A percentile compares a stretch with the other conserved stretches of the same genome.
phyloP scores from a whole-genome alignment of 2,329 filamentous ascomycete genomes.

The Fusarium sp. region DNA sequence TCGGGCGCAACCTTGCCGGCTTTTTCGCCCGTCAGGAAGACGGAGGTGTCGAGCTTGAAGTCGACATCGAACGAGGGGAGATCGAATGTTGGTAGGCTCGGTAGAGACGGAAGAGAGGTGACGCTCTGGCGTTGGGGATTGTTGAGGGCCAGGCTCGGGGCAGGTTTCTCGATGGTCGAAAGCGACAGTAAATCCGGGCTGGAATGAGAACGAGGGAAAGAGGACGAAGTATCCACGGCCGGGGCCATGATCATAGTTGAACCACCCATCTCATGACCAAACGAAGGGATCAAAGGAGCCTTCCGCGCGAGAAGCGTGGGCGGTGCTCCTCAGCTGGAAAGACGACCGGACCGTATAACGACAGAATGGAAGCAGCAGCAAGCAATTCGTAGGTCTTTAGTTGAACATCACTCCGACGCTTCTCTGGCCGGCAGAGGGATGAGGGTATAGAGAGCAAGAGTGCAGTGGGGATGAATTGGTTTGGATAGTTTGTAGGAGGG shows the following conservation, averaged over 20 bases:
- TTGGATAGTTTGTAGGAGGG: constrained; percentile 22
- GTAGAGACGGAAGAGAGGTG: constrained; percentile 27
- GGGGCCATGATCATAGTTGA: constrained; percentile 55
- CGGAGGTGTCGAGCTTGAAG: constrained; percentile 60
- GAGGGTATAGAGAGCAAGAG: constrained; percentile 14
- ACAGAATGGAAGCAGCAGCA: constrained; percentile 32
- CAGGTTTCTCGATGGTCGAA: constrained; percentile 43
- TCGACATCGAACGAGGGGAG: constrained; percentile 65
- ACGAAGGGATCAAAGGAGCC: constrained; percentile 21
- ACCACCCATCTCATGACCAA: constrained; percentile 52
- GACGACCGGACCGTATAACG: constrained; percentile 37
- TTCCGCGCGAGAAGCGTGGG: constrained; percentile 36
- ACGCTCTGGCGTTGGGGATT: constrained; percentile 34
- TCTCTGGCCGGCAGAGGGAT: constrained; percentile 46
- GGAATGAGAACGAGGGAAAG: constrained; percentile 52
- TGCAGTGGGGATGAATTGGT: constrained; percentile 17
- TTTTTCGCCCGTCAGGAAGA: constrained; percentile 51
- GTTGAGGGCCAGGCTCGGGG: constrained; percentile 34
- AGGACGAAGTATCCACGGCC: constrained; percentile 48
- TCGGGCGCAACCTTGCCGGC: constrained; percentile 26
- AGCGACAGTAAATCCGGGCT: constrained; percentile 48
- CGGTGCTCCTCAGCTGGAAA: constrained; percentile 37
- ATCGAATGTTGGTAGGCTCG: constrained; percentile 58
- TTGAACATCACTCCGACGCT: constrained; percentile 44
- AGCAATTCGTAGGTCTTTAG: constrained; percentile 27